Percentiles rank a stretch among this genome's conserved stretches.
These are phyloP conservation scores for Yamadazyma laniorum DNA, from an alignment of 805 yeast species.

Conservation along the genomic window DNA sequence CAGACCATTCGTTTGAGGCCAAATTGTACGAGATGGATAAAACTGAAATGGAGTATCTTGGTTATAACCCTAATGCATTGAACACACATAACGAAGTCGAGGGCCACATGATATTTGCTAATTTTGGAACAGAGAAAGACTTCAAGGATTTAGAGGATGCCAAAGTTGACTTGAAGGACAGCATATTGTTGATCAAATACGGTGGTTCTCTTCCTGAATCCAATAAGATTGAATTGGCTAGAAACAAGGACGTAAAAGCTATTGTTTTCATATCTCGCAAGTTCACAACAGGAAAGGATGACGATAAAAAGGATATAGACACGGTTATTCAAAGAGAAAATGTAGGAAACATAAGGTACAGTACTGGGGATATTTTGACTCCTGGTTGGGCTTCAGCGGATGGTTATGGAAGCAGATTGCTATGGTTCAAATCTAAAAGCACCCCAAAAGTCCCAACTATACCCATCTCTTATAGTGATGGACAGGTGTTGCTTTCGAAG, in stretches of 20 bases:
- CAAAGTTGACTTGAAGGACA: conserved; percentile 41
- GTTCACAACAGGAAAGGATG: conserved; percentile 17
- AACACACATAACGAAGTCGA: conserved; percentile 50
- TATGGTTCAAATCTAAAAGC: conserved; percentile 46
- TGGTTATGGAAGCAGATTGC: conserved; percentile 36
- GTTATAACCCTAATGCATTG: conserved; percentile 68
- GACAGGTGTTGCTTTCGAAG: conserved; percentile 35
- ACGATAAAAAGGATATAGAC: conserved; percentile 19
- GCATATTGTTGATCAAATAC: conserved; percentile 60
- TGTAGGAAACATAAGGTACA: conserved; percentile 56
- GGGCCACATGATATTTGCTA: conserved; percentile 59
- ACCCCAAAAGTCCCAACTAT: conserved; percentile 74
- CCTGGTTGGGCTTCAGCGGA: conserved; percentile 69
- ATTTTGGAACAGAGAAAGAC: conserved; percentile 63
- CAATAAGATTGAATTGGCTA: conserved; percentile 48
- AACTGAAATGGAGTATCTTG: conserved; percentile 39
- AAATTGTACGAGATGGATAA: conserved; percentile 32
- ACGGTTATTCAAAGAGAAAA: conserved; percentile 53
- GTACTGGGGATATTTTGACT: conserved; percentile 75
- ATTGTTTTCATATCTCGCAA: conserved; percentile 57
- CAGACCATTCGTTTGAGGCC: conserved; percentile 39
- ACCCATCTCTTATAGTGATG: conserved; percentile 77
- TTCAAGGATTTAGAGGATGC: conserved; percentile 37
- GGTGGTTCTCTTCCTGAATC: conserved; percentile 44
- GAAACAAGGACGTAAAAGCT: conserved; percentile 57